phyloP scores from a whole-genome alignment of 2,329 filamentous ascomycete genomes.

The Ophiostoma ips region DNA sequence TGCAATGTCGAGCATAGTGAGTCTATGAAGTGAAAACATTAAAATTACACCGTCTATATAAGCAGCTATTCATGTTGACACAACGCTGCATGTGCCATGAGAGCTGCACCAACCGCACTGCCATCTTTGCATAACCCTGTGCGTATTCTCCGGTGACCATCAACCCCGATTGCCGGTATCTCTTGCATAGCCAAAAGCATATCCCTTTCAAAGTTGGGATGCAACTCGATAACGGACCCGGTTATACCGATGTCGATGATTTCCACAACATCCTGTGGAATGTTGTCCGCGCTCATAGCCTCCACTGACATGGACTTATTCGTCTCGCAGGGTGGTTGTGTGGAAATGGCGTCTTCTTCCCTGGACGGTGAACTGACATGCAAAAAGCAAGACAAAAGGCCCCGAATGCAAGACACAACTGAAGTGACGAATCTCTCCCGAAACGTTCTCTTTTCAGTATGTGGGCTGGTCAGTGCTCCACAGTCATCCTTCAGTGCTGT shows the following conservation, averaged over 20 bases:
- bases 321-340: not conserved
- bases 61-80: not conserved
- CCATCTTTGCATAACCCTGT: slow-evolving; percentile 96
- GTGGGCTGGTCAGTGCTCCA: too few relatives aligned
- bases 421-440: not conserved
- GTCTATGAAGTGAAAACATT: too few relatives aligned
- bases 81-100: slow-evolving; percentile 64
- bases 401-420: not conserved
- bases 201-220: slow-evolving; percentile 79
- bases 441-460: not conserved
- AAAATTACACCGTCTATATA: not conserved
- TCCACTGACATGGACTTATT: not conserved
- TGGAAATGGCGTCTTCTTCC: too few relatives aligned
- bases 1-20: too few relatives aligned
- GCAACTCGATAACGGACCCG: slow-evolving; percentile 85
- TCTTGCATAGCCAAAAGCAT: slow-evolving; percentile 67
- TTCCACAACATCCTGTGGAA: not conserved
- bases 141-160: slow-evolving; percentile 62
- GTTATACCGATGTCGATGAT: slow-evolving; percentile 76
- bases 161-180: slow-evolving; percentile 59
- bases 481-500: not conserved
- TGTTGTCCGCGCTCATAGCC: too few relatives aligned
- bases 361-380: not conserved
- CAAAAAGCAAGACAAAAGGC: not conserved
- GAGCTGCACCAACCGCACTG: slow-evolving; percentile 76